Percentiles rank a stretch among this genome's conserved stretches.
Evolutionary conservation across 2,329 filamentous ascomycete genomes (phyloP).

Genomic region (Trichoderma harzianum): DNA sequence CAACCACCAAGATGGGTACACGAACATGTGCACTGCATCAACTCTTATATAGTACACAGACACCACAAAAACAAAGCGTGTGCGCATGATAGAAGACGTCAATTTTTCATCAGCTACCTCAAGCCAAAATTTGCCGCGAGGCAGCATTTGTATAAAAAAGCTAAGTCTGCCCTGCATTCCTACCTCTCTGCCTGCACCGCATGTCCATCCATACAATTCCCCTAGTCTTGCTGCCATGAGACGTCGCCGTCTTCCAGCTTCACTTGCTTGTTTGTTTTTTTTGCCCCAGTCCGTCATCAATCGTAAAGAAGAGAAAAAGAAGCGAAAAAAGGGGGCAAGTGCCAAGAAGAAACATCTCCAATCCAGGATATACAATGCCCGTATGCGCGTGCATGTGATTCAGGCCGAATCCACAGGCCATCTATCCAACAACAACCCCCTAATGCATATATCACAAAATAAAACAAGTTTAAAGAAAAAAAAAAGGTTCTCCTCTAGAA

Average conservation of each 20-base stretch:
- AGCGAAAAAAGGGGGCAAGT: not conserved
- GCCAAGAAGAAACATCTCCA: not conserved
- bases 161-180: conserved; percentile 18
- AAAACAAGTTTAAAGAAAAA: not conserved
- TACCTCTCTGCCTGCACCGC: not conserved
- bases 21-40: not conserved
- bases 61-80: too few relatives aligned
- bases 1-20: not conserved
- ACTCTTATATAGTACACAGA: not conserved
- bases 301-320: conserved; percentile 15
- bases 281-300: conserved; percentile 17
- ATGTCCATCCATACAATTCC: not conserved
- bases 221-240: not conserved
- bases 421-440: conserved; percentile 3
- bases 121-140: conserved; percentile 43
- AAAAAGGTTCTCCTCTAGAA: not conserved
- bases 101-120: conserved; percentile 17
- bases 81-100: not conserved
- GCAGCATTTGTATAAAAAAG: conserved; percentile 43
- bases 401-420: not conserved
- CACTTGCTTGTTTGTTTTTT: not conserved
- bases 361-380: conserved; percentile 2
- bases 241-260: conserved; percentile 7
- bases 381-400: not conserved
- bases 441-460: not conserved